These are phyloP conservation scores for Melanogaster broomeanus DNA, from an alignment of 768 basidiomycete species.

Conservation along the genomic window DNA sequence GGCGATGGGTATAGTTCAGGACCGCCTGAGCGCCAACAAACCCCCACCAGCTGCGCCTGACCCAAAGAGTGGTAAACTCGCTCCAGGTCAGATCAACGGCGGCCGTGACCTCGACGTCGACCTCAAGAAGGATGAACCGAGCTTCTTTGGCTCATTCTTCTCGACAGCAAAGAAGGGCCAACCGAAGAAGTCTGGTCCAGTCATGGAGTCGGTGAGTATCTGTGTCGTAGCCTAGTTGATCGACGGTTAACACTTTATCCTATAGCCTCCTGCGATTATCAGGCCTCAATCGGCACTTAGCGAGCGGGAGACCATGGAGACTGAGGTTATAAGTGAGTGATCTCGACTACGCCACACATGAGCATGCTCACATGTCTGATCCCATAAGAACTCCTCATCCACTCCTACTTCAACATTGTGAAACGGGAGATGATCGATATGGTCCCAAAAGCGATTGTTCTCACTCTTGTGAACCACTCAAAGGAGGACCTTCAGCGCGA, in stretches of 20 bases:
- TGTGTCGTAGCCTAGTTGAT: conserved; percentile 13
- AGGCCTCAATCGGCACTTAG: conserved; percentile 88
- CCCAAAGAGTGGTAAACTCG: conserved; percentile 66
- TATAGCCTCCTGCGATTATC: conserved; percentile 80
- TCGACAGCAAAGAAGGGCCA: conserved; percentile 61
- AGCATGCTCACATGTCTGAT: conserved; percentile 1
- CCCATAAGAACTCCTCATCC: conserved; percentile 82
- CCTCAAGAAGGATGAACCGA: conserved; percentile 81
- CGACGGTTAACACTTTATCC: background rate
- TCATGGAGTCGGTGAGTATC: conserved; percentile 56
- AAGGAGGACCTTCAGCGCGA: conserved; percentile 96
- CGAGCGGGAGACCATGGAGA: conserved; percentile 97
- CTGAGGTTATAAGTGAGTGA: conserved; percentile 95
- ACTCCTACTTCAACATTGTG: conserved; percentile 97
- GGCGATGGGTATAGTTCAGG: conserved; percentile 88
- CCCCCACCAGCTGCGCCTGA: conserved; percentile 58
- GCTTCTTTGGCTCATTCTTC: conserved; percentile 97
- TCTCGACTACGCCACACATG: background rate
- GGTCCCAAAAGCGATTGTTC: conserved; percentile 94
- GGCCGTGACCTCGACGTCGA: conserved; percentile 94
- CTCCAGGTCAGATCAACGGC: conserved; percentile 76
- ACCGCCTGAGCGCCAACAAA: conserved; percentile 81
- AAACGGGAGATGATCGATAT: conserved; percentile 99
- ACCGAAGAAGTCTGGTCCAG: conserved; percentile 60
- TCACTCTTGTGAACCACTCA: conserved; percentile 88